phyloP scores from a whole-genome alignment of 2,329 filamentous ascomycete genomes.

The Trichothecium roseum region DNA sequence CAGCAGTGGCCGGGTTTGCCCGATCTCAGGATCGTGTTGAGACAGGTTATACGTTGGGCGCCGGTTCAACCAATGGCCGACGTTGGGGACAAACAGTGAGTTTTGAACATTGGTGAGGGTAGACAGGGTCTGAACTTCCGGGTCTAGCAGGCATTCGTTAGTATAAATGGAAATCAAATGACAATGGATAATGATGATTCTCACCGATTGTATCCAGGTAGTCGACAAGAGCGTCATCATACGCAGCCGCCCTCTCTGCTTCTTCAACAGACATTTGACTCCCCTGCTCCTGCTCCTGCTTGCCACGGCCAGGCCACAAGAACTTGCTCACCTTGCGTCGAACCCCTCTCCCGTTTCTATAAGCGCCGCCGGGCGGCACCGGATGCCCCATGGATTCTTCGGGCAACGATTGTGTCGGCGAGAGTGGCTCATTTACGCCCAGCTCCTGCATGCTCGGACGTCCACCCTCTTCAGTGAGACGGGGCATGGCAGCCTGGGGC shows the following conservation, averaged over 20 bases:
- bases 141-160: slow-evolving; percentile 45
- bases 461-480: slow-evolving; percentile 26
- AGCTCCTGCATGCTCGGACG: slow-evolving; percentile 25
- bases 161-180: not conserved
- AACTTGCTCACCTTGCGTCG: slow-evolving; percentile 14
- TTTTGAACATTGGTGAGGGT: slow-evolving; percentile 86
- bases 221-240: slow-evolving; percentile 26
- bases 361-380: not conserved
- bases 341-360: slow-evolving; percentile 2
- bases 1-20: not conserved
- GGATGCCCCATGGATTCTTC: slow-evolving; percentile 6
- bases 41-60: slow-evolving; percentile 69
- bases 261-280: not conserved
- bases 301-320: slow-evolving; percentile 14
- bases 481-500: slow-evolving; percentile 23
- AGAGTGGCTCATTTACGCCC: slow-evolving; percentile 12
- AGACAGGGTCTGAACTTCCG: slow-evolving; percentile 71
- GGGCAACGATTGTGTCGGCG: slow-evolving; percentile 16
- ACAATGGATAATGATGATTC: slow-evolving; percentile 2
- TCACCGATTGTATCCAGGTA: slow-evolving; percentile 29
- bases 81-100: slow-evolving; percentile 73
- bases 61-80: slow-evolving; percentile 67
- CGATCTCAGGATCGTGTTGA: slow-evolving; percentile 21
- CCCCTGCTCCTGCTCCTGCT: slow-evolving; percentile 3
- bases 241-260: slow-evolving; percentile 17